phyloP scores from a whole-genome alignment of 345 rosid genomes.

The Anacardium occidentale region DNA sequence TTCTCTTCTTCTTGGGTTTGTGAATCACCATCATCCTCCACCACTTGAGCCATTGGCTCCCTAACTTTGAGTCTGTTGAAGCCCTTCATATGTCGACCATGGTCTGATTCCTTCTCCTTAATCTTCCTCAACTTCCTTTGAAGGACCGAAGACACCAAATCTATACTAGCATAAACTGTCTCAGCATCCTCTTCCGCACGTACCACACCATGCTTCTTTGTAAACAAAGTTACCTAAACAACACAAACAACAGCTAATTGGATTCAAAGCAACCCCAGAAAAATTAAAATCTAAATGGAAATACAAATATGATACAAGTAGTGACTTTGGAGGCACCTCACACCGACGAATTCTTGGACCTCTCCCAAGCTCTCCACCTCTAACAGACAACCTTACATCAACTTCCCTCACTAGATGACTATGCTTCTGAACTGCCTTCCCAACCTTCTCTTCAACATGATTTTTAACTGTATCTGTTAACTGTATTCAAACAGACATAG shows the following conservation, averaged over 20 bases:
- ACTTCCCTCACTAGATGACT: constrained; percentile 86
- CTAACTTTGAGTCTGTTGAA: constrained; percentile 59
- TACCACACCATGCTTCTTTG: constrained; percentile 90
- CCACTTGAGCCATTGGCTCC: constrained; percentile 45
- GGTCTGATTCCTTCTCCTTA: constrained; percentile 94
- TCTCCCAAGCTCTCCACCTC: constrained; percentile 93
- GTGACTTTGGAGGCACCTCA: constrained; percentile 47
- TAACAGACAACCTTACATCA: constrained; percentile 79
- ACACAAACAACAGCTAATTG: neutral
- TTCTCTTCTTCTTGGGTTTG: constrained; percentile 38
- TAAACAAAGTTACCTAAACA: constrained; percentile 72
- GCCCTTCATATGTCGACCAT: constrained; percentile 90
- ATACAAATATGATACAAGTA: neutral
- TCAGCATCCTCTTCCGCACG: constrained; percentile 94
- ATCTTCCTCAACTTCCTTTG: constrained; percentile 91
- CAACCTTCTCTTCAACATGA: constrained; percentile 84
- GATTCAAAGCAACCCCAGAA: neutral
- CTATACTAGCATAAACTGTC: constrained; percentile 71
- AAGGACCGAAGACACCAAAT: constrained; percentile 72
- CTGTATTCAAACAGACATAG: constrained; percentile 33
- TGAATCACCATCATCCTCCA: constrained; percentile 33
- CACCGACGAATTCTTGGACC: constrained; percentile 88
- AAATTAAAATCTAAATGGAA: neutral
- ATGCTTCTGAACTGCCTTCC: constrained; percentile 81
- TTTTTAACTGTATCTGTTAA: constrained; percentile 67